A percentile compares a stretch with the other conserved stretches of the same genome.
These are phyloP conservation scores for Candida manassasensis DNA, from an alignment of 805 yeast genomes.

Conservation along the genomic window DNA sequence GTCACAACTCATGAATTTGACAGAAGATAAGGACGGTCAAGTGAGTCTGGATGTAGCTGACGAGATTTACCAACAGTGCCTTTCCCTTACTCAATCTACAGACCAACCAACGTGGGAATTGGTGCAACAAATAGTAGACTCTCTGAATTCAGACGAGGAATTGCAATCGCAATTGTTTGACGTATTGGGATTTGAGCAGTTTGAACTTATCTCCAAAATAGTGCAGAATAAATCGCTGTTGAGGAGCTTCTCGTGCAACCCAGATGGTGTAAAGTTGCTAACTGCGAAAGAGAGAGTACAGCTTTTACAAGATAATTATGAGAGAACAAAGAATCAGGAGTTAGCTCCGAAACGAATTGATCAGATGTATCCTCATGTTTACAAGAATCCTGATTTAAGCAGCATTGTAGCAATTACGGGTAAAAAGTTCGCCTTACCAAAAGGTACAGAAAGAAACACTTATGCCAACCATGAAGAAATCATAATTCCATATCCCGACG, in stretches of 20 bases:
- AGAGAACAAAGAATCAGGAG: conserved; percentile 44
- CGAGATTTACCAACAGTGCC: conserved; percentile 27
- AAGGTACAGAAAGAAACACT: conserved; percentile 67
- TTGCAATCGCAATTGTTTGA: conserved; percentile 74
- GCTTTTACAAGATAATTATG: conserved; percentile 47
- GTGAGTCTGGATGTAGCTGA: conserved; percentile 7
- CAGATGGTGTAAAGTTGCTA: conserved; percentile 22
- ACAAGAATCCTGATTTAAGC: conserved; percentile 61
- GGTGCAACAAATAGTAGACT: conserved; percentile 21
- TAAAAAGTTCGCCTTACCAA: conserved; percentile 72
- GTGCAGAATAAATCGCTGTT: conserved; percentile 40
- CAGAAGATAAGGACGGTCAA: conserved; percentile 9
- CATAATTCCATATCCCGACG: conserved; percentile 70
- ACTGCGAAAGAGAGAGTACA: conserved; percentile 53
- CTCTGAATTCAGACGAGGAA: conserved; percentile 47
- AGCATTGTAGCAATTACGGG: conserved; percentile 72
- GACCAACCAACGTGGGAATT: conserved; percentile 3
- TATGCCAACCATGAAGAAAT: conserved; percentile 73
- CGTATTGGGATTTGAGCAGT: conserved; percentile 77
- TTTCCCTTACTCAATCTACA: conserved; percentile 23
- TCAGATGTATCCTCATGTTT: conserved; percentile 82
- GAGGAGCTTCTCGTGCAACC: conserved; percentile 10
- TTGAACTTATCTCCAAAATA: conserved; percentile 69
- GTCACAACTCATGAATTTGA: conserved; percentile 15
- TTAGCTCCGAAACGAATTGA: conserved; percentile 43